Base-by-base conservation (phyloP, 2,329 filamentous ascomycete genomes). In the Fusarium nisikadoi region DNA sequence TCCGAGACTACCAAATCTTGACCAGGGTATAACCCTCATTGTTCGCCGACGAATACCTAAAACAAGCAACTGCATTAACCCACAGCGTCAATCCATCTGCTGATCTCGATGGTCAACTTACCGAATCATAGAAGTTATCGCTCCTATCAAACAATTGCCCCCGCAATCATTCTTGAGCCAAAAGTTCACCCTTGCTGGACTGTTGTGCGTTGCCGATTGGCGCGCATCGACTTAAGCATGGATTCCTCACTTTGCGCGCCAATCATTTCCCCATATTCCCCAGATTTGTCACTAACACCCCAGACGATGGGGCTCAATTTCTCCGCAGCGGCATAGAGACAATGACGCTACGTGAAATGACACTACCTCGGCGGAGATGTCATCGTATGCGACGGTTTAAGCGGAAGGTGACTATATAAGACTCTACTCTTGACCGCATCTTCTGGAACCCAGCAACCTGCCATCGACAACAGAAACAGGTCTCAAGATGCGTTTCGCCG, bases 261-360 rank as follows among this genome's bases (percentile, higher is more conserved):
- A 72, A 73, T 72, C 70, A 72, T 23, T 25, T 50, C 53, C 57
- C 62, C 45, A 36, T 52, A 60, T 71, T 60, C 54, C 66, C 70
- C 70, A 70, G 70, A 56, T 64, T 68, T 31, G 25, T 46, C n/a
- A 29, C 41, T 20, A 53, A 39, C 47, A 45, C 41, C 70, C 65
- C 56, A 41, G 70, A 62, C 23, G 61, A 45, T 70, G 55, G 35
- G 53, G 41, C 56, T 39, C 35, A 57, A 68, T 68, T 56, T 67
- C 65, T 72, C 66, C 70, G 65, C 70, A 46, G 70, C 47, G 14
- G 46, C 41, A 29, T 47, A 53, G 23, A 23, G 42, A 23, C 39
- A 39, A 50, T 43, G 62, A 56, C 38, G 23, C 41, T 33, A 43
- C 16, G n/a, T 53, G 38, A 31, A 38, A 63, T 41, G 55, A 43